These are phyloP conservation scores for Teratosphaeria gauchensis DNA, from an alignment of 2,329 filamentous ascomycete species.

Conservation along the genomic window DNA sequence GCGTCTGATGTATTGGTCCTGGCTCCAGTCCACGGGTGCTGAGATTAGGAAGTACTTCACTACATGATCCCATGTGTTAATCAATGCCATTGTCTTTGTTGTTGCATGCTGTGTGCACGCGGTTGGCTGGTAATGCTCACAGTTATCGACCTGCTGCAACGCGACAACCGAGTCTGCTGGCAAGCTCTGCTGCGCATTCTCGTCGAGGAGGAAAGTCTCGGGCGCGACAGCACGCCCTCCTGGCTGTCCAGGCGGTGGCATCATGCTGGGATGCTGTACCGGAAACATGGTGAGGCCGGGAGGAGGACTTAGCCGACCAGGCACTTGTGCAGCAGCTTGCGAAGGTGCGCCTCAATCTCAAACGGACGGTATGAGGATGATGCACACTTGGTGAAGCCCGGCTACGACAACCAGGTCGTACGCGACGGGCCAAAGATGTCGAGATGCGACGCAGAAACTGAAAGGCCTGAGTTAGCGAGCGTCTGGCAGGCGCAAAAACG, in stretches of 20 bases:
- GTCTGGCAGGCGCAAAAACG: background rate
- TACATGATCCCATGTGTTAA: slow-evolving; percentile 35
- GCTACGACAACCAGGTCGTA: slow-evolving; percentile 6
- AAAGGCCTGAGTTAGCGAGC: background rate
- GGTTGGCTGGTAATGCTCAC: slow-evolving; percentile 44
- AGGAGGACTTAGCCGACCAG: slow-evolving; percentile 3
- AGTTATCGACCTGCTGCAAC: slow-evolving; percentile 94
- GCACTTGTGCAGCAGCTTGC: slow-evolving; percentile 3
- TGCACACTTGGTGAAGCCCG: background rate
- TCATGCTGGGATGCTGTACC: slow-evolving; percentile 54
- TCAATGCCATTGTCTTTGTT: slow-evolving; percentile 4
- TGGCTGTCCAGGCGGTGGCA: slow-evolving; percentile 68
- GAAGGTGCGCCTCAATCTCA: slow-evolving; percentile 10
- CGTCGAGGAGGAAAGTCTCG: slow-evolving; percentile 97
- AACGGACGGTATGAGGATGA: slow-evolving; percentile 3
- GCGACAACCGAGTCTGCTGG: slow-evolving; percentile 95
- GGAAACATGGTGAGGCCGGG: slow-evolving; percentile 34
- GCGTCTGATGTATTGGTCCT: slow-evolving; percentile 90
- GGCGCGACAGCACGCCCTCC: slow-evolving; percentile 54
- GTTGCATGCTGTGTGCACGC: background rate
- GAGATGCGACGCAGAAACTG: background rate
- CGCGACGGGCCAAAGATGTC: background rate
- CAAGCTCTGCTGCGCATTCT: slow-evolving; percentile 90
- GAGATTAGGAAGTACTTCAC: slow-evolving; percentile 99
- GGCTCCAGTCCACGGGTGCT: slow-evolving; percentile 93